These are phyloP conservation scores for Hypomyces rosellus DNA, from an alignment of 2,329 filamentous ascomycete species.

Conservation along the genomic window DNA sequence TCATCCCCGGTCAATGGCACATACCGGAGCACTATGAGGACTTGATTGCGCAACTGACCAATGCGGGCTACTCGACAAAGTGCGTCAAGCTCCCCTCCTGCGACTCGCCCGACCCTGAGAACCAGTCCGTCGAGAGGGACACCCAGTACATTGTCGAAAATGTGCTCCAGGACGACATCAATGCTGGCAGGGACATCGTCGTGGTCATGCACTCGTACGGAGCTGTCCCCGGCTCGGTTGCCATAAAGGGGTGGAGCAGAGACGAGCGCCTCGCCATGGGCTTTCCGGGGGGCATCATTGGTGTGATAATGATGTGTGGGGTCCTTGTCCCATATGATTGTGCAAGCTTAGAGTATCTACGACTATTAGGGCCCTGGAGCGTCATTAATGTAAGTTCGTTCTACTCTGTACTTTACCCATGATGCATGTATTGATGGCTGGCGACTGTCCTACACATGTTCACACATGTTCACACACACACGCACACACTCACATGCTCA, in stretches of 20 bases:
- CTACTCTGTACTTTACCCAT: too few relatives aligned
- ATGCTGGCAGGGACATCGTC: slow-evolving; percentile 16
- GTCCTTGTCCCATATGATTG: too few relatives aligned
- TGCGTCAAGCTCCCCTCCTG: slow-evolving; percentile 6
- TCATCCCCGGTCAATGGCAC: slow-evolving; percentile 19
- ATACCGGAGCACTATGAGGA: background rate
- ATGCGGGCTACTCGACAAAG: slow-evolving; percentile 9
- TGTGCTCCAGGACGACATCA: slow-evolving; percentile 9
- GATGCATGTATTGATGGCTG: too few relatives aligned
- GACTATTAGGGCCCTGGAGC: too few relatives aligned
- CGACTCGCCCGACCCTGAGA: slow-evolving; percentile 4
- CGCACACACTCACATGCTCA: too few relatives aligned
- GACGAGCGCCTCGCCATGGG: slow-evolving; percentile 7
- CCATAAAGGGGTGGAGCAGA: slow-evolving; percentile 14
- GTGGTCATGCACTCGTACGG: slow-evolving; percentile 21
- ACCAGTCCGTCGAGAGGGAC: background rate
- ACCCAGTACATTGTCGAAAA: slow-evolving; percentile 7
- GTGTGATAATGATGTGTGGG: too few relatives aligned
- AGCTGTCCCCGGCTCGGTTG: slow-evolving; percentile 13
- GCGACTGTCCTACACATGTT: too few relatives aligned
- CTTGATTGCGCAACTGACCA: slow-evolving; percentile 2
- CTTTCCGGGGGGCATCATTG: slow-evolving; percentile 1
- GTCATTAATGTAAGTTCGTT: too few relatives aligned
- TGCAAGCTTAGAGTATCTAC: too few relatives aligned
- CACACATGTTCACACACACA: too few relatives aligned